Conservation (phyloP, 1,284 basidiomycete species). For the Ganoderma lingzhi region DNA sequence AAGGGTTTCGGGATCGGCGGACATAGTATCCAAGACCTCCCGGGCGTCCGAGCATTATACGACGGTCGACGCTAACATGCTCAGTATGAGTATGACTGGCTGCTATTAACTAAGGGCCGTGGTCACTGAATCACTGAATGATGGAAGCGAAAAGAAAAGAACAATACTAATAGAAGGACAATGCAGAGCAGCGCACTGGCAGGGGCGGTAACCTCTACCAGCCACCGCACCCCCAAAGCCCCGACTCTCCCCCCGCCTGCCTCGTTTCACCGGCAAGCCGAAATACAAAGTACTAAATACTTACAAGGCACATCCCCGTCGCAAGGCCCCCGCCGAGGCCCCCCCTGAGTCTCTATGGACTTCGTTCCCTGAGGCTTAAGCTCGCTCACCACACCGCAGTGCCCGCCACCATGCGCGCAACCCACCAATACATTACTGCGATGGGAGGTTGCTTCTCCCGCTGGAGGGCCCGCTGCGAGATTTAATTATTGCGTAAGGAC, state of each 20-base stretch:
- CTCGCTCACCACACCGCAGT: not conserved
- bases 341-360: too few relatives aligned
- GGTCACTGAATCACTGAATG: not conserved
- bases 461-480: not conserved
- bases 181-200: not conserved
- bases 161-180: not conserved
- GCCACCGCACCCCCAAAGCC: not conserved
- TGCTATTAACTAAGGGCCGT: not conserved
- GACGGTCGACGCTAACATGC: not conserved
- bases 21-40: not conserved
- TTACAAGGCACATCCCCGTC: not conserved
- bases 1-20: not conserved
- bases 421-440: not conserved
- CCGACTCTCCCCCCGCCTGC: not conserved
- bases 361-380: too few relatives aligned
- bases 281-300: not conserved
- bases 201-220: not conserved
- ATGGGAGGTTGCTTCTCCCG: not conserved
- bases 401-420: not conserved
- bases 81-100: not conserved
- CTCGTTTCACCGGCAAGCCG: not conserved
- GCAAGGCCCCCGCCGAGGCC: not conserved
- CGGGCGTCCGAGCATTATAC: not conserved
- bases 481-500: slow-evolving; percentile 3
- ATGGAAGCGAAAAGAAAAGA: not conserved